A percentile compares a stretch with the other conserved stretches of the same genome.
phyloP scores from a whole-genome alignment of 2,329 filamentous ascomycete genomes.

The Phaeosphaeriaceae sp. region DNA sequence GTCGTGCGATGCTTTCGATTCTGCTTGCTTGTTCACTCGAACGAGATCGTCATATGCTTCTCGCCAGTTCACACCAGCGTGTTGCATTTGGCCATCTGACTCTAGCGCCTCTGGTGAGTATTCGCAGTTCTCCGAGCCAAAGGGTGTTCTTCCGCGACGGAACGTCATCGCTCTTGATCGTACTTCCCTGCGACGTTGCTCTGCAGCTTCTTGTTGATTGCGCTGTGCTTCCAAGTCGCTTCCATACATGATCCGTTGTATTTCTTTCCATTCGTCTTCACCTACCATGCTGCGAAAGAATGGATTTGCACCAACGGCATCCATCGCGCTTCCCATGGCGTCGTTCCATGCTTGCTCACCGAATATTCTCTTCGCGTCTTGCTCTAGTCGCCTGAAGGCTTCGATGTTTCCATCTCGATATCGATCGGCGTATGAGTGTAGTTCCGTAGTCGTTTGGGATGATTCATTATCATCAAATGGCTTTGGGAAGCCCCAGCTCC shows the following conservation, averaged over 20 bases:
- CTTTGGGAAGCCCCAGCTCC: conserved; percentile 43
- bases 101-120: conserved; percentile 66
- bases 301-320: background rate
- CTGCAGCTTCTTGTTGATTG: background rate
- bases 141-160: background rate
- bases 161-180: background rate
- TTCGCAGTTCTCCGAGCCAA: conserved; percentile 3
- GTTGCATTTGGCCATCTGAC: conserved; percentile 48
- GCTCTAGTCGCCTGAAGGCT: conserved; percentile 6
- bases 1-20: background rate
- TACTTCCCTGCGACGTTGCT: conserved; percentile 1
- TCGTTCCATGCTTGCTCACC: conserved; percentile 11
- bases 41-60: conserved; percentile 67
- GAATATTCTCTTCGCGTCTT: conserved; percentile 13
- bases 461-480: conserved; percentile 28
- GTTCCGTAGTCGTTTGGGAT: conserved; percentile 1
- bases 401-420: background rate
- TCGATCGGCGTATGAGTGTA: background rate
- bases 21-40: conserved; percentile 42
- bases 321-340: background rate
- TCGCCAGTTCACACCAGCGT: conserved; percentile 56
- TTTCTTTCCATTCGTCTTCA: conserved; percentile 1
- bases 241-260: background rate
- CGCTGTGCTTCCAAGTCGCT: background rate
- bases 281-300: background rate